These are phyloP conservation scores for Trypanosoma mega DNA, from an alignment of 208 protist species.

Conservation along the genomic window DNA sequence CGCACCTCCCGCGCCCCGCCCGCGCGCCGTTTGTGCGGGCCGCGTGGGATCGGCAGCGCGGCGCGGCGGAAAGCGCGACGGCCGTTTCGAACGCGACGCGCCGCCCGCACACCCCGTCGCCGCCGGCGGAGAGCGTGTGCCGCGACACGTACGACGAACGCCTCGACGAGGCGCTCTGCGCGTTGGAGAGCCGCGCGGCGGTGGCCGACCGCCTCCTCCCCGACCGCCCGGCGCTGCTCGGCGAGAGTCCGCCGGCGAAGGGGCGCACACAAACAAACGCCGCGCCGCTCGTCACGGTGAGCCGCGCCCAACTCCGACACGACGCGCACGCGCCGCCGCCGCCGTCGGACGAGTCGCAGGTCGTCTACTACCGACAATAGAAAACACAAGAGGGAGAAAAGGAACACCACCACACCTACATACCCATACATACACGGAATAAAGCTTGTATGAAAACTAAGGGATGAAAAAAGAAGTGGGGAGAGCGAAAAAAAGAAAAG, in stretches of 20 bases:
- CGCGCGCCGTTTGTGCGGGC: background rate
- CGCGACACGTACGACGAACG: slow-evolving; percentile 66
- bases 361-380: slow-evolving; percentile 77
- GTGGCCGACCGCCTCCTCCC: slow-evolving; percentile 13
- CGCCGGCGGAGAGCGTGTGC: slow-evolving; percentile 30
- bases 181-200: slow-evolving; percentile 42
- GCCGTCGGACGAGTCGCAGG: slow-evolving; percentile 53
- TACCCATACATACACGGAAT: no score
- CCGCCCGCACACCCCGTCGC: background rate
- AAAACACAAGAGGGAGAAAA: slow-evolving; percentile 4
- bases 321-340: slow-evolving; percentile 1
- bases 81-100: background rate
- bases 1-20: background rate
- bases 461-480: background rate
- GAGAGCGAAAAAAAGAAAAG: background rate
- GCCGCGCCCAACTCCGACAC: slow-evolving; percentile 15
- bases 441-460: no score
- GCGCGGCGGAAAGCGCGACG: background rate
- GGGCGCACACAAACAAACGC: background rate
- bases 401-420: background rate
- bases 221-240: slow-evolving; percentile 16
- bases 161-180: slow-evolving; percentile 49
- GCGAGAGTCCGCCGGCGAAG: slow-evolving; percentile 24
- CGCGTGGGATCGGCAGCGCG: background rate
- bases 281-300: slow-evolving; percentile 10